Evolutionary conservation across 2,329 filamentous ascomycete species (phyloP).

Genomic region (Didymella glomerata): DNA sequence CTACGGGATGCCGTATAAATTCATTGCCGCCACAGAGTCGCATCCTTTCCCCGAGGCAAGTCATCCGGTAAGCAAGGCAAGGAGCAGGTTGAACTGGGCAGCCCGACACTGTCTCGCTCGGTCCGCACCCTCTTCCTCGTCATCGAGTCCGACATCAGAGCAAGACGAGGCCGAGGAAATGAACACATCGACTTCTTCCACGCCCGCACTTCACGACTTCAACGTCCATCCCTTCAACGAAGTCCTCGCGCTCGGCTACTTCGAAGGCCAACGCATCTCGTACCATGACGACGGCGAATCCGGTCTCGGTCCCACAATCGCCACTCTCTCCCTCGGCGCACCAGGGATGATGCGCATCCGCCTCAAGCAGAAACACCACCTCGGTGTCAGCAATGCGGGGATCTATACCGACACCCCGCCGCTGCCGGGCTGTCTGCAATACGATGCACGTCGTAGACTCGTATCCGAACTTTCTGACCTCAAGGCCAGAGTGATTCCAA

Average conservation of each 20-base stretch:
- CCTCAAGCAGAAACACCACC: conserved; percentile 62
- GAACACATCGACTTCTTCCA: not conserved
- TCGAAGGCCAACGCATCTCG: conserved; percentile 66
- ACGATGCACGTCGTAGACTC: conserved; percentile 48
- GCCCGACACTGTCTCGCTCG: conserved; percentile 54
- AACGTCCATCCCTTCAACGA: conserved; percentile 65
- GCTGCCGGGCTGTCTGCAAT: conserved; percentile 41
- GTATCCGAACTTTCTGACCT: conserved; percentile 36
- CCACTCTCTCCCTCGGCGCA: conserved; percentile 66
- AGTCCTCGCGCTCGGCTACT: conserved; percentile 68
- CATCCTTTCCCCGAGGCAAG: conserved; percentile 41
- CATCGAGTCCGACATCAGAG: not conserved
- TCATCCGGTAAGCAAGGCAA: conserved; percentile 57
- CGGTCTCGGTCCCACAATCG: conserved; percentile 69
- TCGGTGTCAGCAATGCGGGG: conserved; percentile 46
- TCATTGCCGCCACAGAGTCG: conserved; percentile 61
- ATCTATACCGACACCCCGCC: conserved; percentile 45
- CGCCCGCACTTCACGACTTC: not conserved
- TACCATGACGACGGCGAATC: conserved; percentile 73
- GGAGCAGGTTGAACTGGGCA: conserved; percentile 66
- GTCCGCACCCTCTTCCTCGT: not conserved
- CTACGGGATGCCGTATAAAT: conserved; percentile 72
- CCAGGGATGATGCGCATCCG: conserved; percentile 67
- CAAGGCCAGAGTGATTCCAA: conserved; percentile 17
- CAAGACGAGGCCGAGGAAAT: not conserved